phyloP scores from a whole-genome alignment of 371 early-diverging fungal species.

The Phascolomyces articulosus region DNA sequence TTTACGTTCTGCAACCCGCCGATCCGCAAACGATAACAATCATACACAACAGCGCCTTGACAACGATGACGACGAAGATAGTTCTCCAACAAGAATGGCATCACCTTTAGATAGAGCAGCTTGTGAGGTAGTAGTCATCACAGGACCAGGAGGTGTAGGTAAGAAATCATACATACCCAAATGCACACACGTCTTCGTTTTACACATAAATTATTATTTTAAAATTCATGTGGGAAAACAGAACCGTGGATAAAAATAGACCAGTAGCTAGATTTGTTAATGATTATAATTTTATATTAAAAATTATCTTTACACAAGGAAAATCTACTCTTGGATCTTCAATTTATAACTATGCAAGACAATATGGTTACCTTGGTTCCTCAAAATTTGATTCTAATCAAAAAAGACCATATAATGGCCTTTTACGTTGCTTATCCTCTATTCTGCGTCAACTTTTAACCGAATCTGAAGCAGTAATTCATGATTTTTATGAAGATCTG shows the following conservation, averaged over 20 bases:
- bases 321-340: slow-evolving; percentile 41
- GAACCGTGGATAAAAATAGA: no score
- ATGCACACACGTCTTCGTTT: no score
- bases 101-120: slow-evolving; percentile 15
- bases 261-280: neutral
- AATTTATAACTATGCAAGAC: slow-evolving; percentile 38
- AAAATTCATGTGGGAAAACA: neutral
- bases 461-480: slow-evolving; percentile 43
- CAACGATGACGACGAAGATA: neutral
- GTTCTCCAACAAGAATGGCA: slow-evolving; percentile 3
- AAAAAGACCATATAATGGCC: slow-evolving; percentile 45
- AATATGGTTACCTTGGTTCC: slow-evolving; percentile 43
- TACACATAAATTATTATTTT: neutral
- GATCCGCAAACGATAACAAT: slow-evolving; percentile 12
- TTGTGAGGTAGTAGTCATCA: slow-evolving; percentile 38
- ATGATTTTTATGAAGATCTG: slow-evolving; percentile 38
- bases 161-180: neutral
- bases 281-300: neutral
- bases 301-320: slow-evolving; percentile 2
- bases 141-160: slow-evolving; percentile 48
- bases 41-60: slow-evolving; percentile 11
- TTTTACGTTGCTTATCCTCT: slow-evolving; percentile 42
- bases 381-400: slow-evolving; percentile 50
- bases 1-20: slow-evolving; percentile 28
- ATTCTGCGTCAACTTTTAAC: slow-evolving; percentile 44